phyloP scores from a whole-genome alignment of 2,329 filamentous ascomycete genomes.

The Paraconiothyrium brasiliense region DNA sequence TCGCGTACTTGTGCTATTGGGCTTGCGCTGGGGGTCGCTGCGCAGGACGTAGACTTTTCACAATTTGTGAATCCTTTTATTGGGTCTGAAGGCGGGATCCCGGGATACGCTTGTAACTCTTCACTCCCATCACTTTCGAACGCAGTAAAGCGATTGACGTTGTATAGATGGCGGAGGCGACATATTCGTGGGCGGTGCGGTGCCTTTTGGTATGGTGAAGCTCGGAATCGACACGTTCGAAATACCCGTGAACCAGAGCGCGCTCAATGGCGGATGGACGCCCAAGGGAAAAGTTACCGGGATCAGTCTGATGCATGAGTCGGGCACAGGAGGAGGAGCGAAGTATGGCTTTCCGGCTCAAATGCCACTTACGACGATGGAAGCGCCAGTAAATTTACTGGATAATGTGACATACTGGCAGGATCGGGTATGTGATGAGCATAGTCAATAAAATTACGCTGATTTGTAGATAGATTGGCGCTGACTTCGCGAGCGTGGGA shows the following conservation, averaged over 20 bases:
- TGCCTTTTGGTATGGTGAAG: slow-evolving; percentile 55
- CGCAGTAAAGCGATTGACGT: slow-evolving; percentile 12
- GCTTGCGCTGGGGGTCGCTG: slow-evolving; percentile 12
- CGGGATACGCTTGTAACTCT: slow-evolving; percentile 48
- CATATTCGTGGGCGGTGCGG: slow-evolving; percentile 49
- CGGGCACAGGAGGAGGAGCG: slow-evolving; percentile 47
- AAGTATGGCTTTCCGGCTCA: slow-evolving; percentile 54
- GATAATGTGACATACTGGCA: slow-evolving; percentile 56
- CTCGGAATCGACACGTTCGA: slow-evolving; percentile 53
- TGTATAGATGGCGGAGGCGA: slow-evolving; percentile 50
- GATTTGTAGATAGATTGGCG: slow-evolving; percentile 30
- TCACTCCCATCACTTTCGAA: not conserved
- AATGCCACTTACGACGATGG: slow-evolving; percentile 52
- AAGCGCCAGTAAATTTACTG: slow-evolving; percentile 53
- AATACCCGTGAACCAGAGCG: slow-evolving; percentile 45
- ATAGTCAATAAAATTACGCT: not conserved
- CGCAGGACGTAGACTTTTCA: slow-evolving; percentile 40
- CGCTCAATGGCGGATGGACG: slow-evolving; percentile 54
- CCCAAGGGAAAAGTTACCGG: slow-evolving; percentile 52
- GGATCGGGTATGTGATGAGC: slow-evolving; percentile 35
- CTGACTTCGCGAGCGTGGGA: slow-evolving; percentile 47
- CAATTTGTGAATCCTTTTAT: slow-evolving; percentile 58
- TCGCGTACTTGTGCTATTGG: slow-evolving; percentile 7
- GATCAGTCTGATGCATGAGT: slow-evolving; percentile 52
- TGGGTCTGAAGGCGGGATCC: slow-evolving; percentile 57